A percentile compares a stretch with the other conserved stretches of the same genome.
These are phyloP conservation scores for Yamadazyma phyllophila DNA, from an alignment of 805 yeast species.

Conservation along the genomic window DNA sequence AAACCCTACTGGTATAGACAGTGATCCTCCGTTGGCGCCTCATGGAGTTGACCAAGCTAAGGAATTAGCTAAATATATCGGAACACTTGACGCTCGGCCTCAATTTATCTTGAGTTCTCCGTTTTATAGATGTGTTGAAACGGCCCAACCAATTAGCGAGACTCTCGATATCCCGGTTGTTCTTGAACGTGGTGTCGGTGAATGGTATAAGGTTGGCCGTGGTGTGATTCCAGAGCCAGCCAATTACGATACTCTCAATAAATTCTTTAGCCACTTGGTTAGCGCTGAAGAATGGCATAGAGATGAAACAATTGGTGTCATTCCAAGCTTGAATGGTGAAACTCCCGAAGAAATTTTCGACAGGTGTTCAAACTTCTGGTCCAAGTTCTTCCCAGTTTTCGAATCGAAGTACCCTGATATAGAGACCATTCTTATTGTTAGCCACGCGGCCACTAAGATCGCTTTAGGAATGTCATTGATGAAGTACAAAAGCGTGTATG, in stretches of 20 bases:
- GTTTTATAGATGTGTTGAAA: constrained; percentile 85
- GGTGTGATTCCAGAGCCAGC: constrained; percentile 71
- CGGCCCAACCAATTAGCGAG: constrained; percentile 68
- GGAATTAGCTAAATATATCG: constrained; percentile 65
- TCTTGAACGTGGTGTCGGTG: constrained; percentile 84
- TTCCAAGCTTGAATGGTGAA: constrained; percentile 73
- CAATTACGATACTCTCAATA: constrained; percentile 41
- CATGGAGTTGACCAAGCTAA: constrained; percentile 88
- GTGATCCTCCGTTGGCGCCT: constrained; percentile 84
- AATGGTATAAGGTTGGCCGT: constrained; percentile 82
- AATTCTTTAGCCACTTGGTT: constrained; percentile 52
- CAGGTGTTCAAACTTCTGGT: constrained; percentile 58
- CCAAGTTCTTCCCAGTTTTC: constrained; percentile 53
- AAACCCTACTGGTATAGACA: constrained; percentile 84
- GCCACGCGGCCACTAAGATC: constrained; percentile 93
- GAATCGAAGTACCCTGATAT: constrained; percentile 58
- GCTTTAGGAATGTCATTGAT: constrained; percentile 79
- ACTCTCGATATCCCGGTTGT: constrained; percentile 55
- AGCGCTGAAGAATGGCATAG: constrained; percentile 34
- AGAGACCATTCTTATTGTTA: constrained; percentile 65
- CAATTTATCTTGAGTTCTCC: constrained; percentile 77
- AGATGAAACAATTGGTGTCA: constrained; percentile 53
- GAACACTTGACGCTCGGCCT: constrained; percentile 52
- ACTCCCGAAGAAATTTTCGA: constrained; percentile 63
- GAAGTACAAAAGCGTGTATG: constrained; percentile 50